A percentile compares a stretch with the other conserved stretches of the same genome.
Conservation (phyloP, 2,329 filamentous ascomycete species). For the Mollisia scopiformis region DNA sequence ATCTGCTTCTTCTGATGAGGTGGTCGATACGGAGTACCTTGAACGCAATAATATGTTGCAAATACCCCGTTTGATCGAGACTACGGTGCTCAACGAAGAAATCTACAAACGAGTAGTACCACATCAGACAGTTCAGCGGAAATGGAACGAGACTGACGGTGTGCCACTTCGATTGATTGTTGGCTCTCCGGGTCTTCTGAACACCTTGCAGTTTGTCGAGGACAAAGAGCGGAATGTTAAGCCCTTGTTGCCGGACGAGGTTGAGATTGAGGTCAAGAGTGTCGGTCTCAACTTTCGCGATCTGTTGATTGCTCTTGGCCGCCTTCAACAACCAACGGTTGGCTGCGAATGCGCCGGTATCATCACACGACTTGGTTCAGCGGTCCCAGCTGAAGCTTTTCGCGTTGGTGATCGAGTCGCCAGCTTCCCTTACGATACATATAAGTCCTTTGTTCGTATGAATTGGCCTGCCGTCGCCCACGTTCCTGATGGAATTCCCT, state of each 20-base stretch:
- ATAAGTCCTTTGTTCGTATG: constrained; percentile 33
- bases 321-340: constrained; percentile 32
- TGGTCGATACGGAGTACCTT: no score
- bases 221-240: constrained; percentile 18
- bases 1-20: no score
- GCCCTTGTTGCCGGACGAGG: neutral
- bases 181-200: constrained; percentile 5
- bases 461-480: neutral
- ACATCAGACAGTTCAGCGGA: no score
- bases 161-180: neutral
- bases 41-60: neutral
- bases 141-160: no score
- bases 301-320: constrained; percentile 34
- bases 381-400: constrained; percentile 25
- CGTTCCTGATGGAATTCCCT: constrained; percentile 42
- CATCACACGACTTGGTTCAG: constrained; percentile 29
- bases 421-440: neutral
- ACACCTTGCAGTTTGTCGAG: constrained; percentile 26
- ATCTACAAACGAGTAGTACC: no score
- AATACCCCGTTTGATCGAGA: no score
- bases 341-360: constrained; percentile 34
- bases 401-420: constrained; percentile 33
- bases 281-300: constrained; percentile 25
- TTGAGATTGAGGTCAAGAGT: constrained; percentile 9
- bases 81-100: no score